A percentile compares a stretch with the other conserved stretches of the same genome.
Evolutionary conservation across 176 grass and related monocot species (phyloP).

Genomic region (Rhipidocladum racemiflorum): DNA sequence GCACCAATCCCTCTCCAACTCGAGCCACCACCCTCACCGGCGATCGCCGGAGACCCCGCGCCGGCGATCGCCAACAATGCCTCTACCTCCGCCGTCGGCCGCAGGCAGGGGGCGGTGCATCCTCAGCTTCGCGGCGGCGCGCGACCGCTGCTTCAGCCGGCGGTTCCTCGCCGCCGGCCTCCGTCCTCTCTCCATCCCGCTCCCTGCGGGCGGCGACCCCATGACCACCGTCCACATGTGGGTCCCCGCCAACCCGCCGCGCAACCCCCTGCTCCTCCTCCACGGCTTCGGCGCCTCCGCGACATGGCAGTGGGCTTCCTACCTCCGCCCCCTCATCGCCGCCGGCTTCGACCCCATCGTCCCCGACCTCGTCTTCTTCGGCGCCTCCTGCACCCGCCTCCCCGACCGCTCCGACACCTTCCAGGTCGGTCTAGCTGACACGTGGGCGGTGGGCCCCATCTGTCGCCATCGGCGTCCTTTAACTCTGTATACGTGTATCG

Average conservation of each 20-base stretch:
- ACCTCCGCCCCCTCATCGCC: conserved; percentile 67
- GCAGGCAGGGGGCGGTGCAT: conserved; percentile 30
- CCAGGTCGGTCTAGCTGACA: conserved; percentile 28
- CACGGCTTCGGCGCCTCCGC: conserved; percentile 92
- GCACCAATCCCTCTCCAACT: not conserved
- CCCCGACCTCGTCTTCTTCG: conserved; percentile 97
- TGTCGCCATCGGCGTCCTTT: too few species aligned
- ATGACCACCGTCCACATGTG: conserved; percentile 74
- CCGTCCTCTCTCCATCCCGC: conserved; percentile 38
- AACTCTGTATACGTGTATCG: too few species aligned
- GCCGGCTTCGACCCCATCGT: conserved; percentile 86
- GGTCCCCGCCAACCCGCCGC: conserved; percentile 48
- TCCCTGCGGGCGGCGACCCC: conserved; percentile 24
- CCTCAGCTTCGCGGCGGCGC: conserved; percentile 72
- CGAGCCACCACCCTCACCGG: not conserved
- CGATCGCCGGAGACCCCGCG: conserved; percentile 26
- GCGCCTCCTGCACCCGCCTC: conserved; percentile 48
- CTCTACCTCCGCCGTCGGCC: conserved; percentile 31
- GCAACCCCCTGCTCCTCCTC: conserved; percentile 64
- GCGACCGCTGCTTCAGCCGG: conserved; percentile 68
- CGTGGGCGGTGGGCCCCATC: too few species aligned
- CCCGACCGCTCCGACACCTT: conserved; percentile 69
- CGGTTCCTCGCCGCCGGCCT: conserved; percentile 65
- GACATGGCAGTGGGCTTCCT: conserved; percentile 85
- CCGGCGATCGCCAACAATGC: conserved; percentile 36